These are phyloP conservation scores for Talaromyces sp. DNA, from an alignment of 2,329 filamentous ascomycete species.

Conservation along the genomic window DNA sequence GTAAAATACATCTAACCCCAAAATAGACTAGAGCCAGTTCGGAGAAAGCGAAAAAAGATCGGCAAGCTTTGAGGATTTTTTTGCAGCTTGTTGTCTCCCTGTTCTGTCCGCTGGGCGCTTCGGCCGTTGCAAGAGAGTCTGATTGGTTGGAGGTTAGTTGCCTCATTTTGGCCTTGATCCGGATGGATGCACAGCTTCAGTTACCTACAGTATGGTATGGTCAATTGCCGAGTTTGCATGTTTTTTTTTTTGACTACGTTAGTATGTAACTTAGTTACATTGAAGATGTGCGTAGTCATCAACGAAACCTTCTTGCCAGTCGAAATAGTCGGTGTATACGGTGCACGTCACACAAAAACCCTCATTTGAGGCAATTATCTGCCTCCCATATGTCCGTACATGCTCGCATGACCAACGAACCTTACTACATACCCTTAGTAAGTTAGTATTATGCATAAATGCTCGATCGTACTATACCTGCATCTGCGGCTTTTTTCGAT, in stretches of 20 bases:
- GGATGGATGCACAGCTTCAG: not conserved
- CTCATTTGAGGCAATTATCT: constrained; percentile 1
- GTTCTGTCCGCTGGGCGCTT: not conserved
- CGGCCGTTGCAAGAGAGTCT: not conserved
- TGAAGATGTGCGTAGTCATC: not conserved
- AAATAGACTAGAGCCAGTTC: not conserved
- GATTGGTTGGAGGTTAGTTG: not conserved
- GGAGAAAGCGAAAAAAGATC: constrained; percentile 11
- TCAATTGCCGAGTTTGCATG: not conserved
- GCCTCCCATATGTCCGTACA: not conserved
- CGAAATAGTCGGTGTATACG: not conserved
- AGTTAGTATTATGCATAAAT: not conserved
- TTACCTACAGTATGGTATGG: not conserved
- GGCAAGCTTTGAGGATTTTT: constrained; percentile 10
- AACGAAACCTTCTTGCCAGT: not conserved
- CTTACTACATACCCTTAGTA: not conserved
- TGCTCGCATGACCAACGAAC: constrained; percentile 5
- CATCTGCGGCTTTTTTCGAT: constrained; percentile 7
- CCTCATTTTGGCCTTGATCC: not conserved
- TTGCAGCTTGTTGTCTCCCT: not conserved
- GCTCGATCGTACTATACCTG: not conserved
- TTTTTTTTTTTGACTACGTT: not conserved
- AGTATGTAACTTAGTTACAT: not conserved
- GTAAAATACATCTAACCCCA: not conserved
- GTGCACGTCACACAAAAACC: not conserved